Conservation (phyloP, 345 rosid species). For the Eucalyptus erythrocorys region DNA sequence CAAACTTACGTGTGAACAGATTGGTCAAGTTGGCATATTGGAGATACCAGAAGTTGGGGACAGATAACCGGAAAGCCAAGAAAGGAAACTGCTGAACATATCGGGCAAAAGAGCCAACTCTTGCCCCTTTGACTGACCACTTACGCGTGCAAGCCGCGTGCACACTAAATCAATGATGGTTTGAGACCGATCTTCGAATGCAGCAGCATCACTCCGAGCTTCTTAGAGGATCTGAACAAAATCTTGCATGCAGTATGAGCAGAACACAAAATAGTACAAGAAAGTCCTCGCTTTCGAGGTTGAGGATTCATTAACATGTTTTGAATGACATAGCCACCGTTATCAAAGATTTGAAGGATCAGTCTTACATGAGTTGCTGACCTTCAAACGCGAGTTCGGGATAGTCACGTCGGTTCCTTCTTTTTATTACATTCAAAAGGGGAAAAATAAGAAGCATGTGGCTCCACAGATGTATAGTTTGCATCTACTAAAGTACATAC, state of each 20-base stretch:
- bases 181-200: background rate
- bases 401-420: background rate
- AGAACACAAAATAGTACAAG: background rate
- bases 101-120: background rate
- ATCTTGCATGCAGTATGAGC: background rate
- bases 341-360: background rate
- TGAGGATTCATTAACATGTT: background rate
- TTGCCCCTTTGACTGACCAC: background rate
- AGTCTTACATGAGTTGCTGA: background rate
- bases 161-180: no score
- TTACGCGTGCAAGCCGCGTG: background rate
- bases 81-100: background rate
- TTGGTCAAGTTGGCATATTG: background rate
- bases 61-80: background rate
- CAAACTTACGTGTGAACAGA: background rate
- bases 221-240: background rate
- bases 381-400: background rate
- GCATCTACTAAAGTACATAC: background rate
- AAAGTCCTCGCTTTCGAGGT: background rate
- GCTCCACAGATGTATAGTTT: background rate
- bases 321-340: background rate
- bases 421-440: background rate
- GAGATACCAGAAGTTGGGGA: background rate
- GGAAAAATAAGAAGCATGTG: background rate
- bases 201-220: background rate